A percentile compares a stretch with the other conserved stretches of the same genome.
Evolutionary conservation across 805 yeast genomes (phyloP).

Genomic region (Yarrowia sp.): DNA sequence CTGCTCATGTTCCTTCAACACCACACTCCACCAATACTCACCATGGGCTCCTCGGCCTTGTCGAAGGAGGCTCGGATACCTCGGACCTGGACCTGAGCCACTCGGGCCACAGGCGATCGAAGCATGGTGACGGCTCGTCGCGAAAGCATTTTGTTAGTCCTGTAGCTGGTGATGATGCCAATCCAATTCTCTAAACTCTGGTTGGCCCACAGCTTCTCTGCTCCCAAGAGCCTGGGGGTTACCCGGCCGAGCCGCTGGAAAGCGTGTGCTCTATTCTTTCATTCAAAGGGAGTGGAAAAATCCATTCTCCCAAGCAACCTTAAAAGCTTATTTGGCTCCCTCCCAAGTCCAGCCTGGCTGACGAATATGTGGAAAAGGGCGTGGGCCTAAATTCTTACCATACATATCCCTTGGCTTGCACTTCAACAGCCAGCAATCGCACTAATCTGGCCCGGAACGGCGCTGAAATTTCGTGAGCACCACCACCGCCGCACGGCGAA

Average conservation of each 20-base stretch:
- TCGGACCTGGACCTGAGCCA: slow-evolving; percentile 24
- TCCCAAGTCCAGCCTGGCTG: slow-evolving; percentile 3
- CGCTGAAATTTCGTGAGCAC: slow-evolving; percentile 17
- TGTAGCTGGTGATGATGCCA: slow-evolving; percentile 21
- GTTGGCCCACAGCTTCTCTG: slow-evolving; percentile 14
- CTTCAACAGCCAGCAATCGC: slow-evolving; percentile 5
- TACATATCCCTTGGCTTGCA: slow-evolving; percentile 20
- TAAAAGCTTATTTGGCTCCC: neutral
- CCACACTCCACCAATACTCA: neutral
- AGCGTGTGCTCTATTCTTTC: neutral
- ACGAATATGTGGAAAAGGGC: slow-evolving; percentile 13
- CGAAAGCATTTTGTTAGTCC: slow-evolving; percentile 24
- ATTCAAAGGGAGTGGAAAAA: neutral
- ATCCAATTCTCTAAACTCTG: slow-evolving; percentile 26
- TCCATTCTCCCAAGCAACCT: neutral
- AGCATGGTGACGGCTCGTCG: slow-evolving; percentile 25
- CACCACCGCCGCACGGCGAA: neutral
- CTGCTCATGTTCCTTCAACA: neutral
- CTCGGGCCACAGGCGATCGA: slow-evolving; percentile 24
- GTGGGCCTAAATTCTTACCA: slow-evolving; percentile 19
- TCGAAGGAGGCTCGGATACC: slow-evolving; percentile 20
- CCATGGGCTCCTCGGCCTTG: slow-evolving; percentile 26
- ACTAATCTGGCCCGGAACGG: slow-evolving; percentile 15
- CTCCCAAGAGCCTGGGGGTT: slow-evolving; percentile 8
- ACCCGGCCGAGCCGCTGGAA: neutral